Percentiles rank a stretch among this genome's conserved stretches.
These are phyloP conservation scores for Pelargonium cotyledonis DNA, from an alignment of 441 rosid genomes.

Conservation along the genomic window DNA sequence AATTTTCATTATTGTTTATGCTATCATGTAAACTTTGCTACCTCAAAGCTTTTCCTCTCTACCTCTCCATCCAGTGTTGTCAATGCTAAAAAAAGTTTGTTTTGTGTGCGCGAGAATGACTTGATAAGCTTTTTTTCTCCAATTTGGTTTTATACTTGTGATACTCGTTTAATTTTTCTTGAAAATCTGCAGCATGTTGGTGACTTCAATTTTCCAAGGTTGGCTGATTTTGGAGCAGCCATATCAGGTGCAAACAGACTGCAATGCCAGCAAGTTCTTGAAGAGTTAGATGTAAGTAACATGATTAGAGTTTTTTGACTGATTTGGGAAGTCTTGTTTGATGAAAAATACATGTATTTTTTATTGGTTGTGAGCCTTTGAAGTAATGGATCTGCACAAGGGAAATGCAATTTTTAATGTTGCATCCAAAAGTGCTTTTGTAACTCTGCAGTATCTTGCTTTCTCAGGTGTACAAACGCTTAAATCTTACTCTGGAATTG, in stretches of 20 bases:
- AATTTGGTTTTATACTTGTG: conserved; percentile 5
- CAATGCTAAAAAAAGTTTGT: background rate
- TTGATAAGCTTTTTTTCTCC: too few species aligned
- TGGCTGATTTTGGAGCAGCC: conserved; percentile 98
- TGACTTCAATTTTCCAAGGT: conserved; percentile 78
- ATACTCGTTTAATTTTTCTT: conserved; percentile 5
- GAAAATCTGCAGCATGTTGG: conserved; percentile 73
- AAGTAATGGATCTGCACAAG: too few species aligned
- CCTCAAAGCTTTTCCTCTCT: too few species aligned
- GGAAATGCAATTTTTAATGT: conserved; percentile 5
- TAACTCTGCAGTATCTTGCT: conserved; percentile 1
- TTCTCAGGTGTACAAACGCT: conserved; percentile 70
- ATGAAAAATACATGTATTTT: background rate
- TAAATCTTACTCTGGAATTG: conserved; percentile 61
- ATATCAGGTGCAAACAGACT: conserved; percentile 89
- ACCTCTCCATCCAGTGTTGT: too few species aligned
- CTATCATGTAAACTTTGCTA: background rate
- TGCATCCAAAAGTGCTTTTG: background rate
- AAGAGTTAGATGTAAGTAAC: conserved; percentile 90
- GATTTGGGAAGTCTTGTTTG: conserved; percentile 5
- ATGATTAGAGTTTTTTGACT: conserved; percentile 6
- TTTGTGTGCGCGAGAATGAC: background rate
- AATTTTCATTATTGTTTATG: background rate
- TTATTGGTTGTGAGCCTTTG: background rate
- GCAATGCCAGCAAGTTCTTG: conserved; percentile 89